Evolutionary conservation across 495 filamentous ascomycete species (phyloP).

Genomic region (Cudoniella acicularis): DNA sequence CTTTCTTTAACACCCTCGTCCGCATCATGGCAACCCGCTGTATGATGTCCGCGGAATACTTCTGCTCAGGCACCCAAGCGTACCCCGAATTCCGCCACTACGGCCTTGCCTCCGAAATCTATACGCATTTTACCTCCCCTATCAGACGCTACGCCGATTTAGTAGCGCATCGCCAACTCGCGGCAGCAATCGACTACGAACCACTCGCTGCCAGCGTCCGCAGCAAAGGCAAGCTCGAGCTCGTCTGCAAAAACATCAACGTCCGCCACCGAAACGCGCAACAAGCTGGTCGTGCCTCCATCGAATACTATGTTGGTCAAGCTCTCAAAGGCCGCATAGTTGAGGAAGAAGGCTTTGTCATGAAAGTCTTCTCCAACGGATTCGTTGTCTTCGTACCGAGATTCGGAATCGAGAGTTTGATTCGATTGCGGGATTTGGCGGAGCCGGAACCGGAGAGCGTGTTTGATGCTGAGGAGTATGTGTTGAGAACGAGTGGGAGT

Average conservation of each 20-base stretch:
- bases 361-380: slow-evolving; percentile 95
- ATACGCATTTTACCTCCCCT: slow-evolving; percentile 97
- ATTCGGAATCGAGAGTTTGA: slow-evolving; percentile 91
- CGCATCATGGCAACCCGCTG: slow-evolving; percentile 96
- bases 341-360: slow-evolving; percentile 88
- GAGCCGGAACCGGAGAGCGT: slow-evolving; percentile 68
- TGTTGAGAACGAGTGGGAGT: slow-evolving; percentile 54
- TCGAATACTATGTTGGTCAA: slow-evolving; percentile 97
- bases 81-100: slow-evolving; percentile 96
- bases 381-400: slow-evolving; percentile 93
- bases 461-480: slow-evolving; percentile 83
- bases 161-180: slow-evolving; percentile 88
- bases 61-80: slow-evolving; percentile 86
- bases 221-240: slow-evolving; percentile 78
- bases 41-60: slow-evolving; percentile 99
- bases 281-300: slow-evolving; percentile 84
- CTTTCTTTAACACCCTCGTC: slow-evolving; percentile 97
- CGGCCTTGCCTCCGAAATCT: slow-evolving; percentile 91
- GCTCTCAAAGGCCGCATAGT: slow-evolving; percentile 77
- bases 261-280: slow-evolving; percentile 95
- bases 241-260: slow-evolving; percentile 97
- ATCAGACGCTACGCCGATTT: slow-evolving; percentile 97
- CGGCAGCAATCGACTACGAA: slow-evolving; percentile 92
- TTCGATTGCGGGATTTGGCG: slow-evolving; percentile 78
- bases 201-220: slow-evolving; percentile 69